phyloP scores from a whole-genome alignment of 2,329 filamentous ascomycete species.

The Chrysoporthe deuterocubensis region DNA sequence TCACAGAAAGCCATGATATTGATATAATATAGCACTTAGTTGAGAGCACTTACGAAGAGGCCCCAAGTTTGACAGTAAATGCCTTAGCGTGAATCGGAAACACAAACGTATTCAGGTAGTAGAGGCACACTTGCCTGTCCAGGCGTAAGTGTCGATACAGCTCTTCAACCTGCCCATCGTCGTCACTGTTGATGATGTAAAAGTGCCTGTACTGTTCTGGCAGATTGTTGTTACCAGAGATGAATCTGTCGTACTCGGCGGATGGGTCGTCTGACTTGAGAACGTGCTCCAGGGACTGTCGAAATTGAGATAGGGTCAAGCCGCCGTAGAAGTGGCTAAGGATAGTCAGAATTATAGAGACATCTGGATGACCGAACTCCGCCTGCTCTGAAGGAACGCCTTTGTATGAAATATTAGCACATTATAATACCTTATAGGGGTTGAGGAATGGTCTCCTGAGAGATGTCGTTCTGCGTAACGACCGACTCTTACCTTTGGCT shows the following conservation, averaged over 20 bases:
- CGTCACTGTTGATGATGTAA: constrained; percentile 63
- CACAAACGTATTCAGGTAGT: constrained; percentile 66
- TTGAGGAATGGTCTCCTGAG: too few relatives aligned
- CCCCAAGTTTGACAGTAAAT: constrained; percentile 65
- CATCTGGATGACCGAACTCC: constrained; percentile 71
- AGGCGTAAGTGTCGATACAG: constrained; percentile 56
- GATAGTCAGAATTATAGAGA: constrained; percentile 66
- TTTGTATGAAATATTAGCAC: neutral
- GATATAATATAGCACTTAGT: neutral
- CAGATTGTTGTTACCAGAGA: constrained; percentile 42
- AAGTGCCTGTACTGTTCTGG: constrained; percentile 54
- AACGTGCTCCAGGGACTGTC: constrained; percentile 53
- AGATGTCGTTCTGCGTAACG: neutral
- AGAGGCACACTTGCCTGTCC: constrained; percentile 57
- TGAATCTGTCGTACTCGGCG: constrained; percentile 58
- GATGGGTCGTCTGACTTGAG: constrained; percentile 60
- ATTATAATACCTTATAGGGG: too few relatives aligned
- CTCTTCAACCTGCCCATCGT: constrained; percentile 52
- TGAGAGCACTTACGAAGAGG: constrained; percentile 50
- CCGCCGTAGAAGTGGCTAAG: constrained; percentile 71
- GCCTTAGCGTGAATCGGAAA: constrained; percentile 69
- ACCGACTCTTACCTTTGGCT: constrained; percentile 50
- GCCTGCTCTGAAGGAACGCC: constrained; percentile 64
- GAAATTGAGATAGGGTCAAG: constrained; percentile 52
- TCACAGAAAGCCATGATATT: too few relatives aligned